A percentile compares a stretch with the other conserved stretches of the same genome.
Conservation (phyloP, 306 rosid genomes). For the Betula pendula region DNA sequence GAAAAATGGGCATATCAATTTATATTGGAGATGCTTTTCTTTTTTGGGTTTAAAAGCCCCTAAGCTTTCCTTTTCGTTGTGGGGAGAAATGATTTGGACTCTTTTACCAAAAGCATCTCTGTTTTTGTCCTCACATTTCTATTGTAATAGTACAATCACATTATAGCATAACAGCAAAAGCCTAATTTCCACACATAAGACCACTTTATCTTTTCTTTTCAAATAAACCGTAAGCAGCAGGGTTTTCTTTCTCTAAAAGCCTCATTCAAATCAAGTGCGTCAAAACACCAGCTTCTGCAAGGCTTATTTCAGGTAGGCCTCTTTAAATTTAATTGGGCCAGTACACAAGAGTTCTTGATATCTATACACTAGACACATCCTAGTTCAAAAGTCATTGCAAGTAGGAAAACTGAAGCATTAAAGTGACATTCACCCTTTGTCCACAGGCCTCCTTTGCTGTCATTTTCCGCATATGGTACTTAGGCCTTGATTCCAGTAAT, state of each 20-base stretch:
- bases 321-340: background rate
- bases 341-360: background rate
- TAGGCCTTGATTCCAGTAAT: constrained; percentile 89
- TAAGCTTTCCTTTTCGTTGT: background rate
- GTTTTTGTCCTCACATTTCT: background rate
- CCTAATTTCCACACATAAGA: background rate
- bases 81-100: no score
- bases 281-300: background rate
- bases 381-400: constrained; percentile 14
- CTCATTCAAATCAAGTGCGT: background rate
- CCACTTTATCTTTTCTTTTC: background rate
- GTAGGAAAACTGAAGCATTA: constrained; percentile 9
- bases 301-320: background rate
- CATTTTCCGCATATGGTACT: constrained; percentile 93
- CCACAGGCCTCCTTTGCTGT: constrained; percentile 92
- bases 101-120: no score
- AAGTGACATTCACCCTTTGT: constrained; percentile 57
- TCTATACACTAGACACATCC: background rate
- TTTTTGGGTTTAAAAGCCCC: background rate
- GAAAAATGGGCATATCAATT: background rate
- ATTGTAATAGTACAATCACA: background rate
- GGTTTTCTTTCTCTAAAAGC: constrained; percentile 1
- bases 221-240: background rate
- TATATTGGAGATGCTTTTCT: background rate
- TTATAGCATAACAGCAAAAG: background rate